Evolutionary conservation across 2,329 filamentous ascomycete species (phyloP), one percentile per base, ranked within the genome.

Genomic region (Botrytis fragariae): DNA sequence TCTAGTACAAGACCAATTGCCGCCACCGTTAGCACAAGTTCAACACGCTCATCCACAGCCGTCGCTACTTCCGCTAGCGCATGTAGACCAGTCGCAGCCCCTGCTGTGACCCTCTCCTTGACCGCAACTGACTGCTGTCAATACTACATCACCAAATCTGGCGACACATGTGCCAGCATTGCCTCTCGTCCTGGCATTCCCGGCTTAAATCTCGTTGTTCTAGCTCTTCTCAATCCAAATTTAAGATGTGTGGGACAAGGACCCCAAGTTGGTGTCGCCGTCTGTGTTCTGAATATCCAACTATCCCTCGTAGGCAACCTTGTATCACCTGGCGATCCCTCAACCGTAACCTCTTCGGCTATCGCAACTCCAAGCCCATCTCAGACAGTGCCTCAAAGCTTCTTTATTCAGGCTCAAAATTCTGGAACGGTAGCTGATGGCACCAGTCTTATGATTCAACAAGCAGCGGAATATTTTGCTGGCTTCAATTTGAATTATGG

Each of bases 111-210:
- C 25, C 54, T 71, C 18, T 18, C 42, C 2, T 62, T 54, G 25
- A 71, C 29, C 12, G 22, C 18, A 16, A 45, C 29, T 4, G 35
- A 63, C 35, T 71, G 59, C 25, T 71, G 59, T 51, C 20, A 63
- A 39, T 71, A 71, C 32, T 37, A 45, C 32, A 35, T 63, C 25
- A 61, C 44, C 35, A 29, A 7, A 14, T 18, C 29, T 7, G 42
- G 54, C n/a, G 69, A 71, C 25, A 71, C 42, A 45, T 71, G 69
- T 39, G 59, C 59, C 14, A 35, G 29, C 9, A 62, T 71, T 63
- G 39, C 39, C 39, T 18, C 25, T 8, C 7, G 22, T 18, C 22
- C 45, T 22, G 32, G 20, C 9, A 37, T 63, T 14, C 22, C 7
- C 3, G 63, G 63, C 22, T 67, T 67, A 12, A 35, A 61, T 51